These are phyloP conservation scores for Globisporangium yorkense DNA, from an alignment of 352 stramenopile species.

Conservation along the genomic window DNA sequence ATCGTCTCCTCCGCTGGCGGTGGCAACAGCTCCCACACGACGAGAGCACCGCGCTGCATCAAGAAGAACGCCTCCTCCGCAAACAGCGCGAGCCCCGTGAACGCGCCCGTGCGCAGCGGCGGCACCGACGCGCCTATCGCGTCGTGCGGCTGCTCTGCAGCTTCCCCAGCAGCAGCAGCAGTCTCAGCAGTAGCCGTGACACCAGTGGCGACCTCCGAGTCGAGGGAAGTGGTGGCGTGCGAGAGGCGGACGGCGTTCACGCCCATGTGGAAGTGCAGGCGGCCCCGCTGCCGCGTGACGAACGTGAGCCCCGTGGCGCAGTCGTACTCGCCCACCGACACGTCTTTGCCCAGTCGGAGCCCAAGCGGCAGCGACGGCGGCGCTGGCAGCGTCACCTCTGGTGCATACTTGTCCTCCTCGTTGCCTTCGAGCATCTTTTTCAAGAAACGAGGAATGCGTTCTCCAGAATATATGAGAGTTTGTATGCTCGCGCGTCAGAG, in stretches of 20 bases:
- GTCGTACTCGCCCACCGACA: conserved; percentile 63
- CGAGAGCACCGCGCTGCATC: conserved; percentile 41
- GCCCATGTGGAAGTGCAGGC: conserved; percentile 75
- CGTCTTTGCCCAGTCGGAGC: conserved; percentile 23
- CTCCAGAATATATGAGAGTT: neutral
- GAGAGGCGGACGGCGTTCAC: conserved; percentile 17
- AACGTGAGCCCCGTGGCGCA: conserved; percentile 44
- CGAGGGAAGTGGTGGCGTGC: neutral
- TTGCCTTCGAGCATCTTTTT: neutral
- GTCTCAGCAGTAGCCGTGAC: conserved; percentile 1
- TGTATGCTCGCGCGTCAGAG: neutral
- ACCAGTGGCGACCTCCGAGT: neutral
- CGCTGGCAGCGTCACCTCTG: neutral
- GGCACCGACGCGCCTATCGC: neutral
- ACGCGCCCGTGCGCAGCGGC: conserved; percentile 27
- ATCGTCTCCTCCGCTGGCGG: neutral
- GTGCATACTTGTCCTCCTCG: neutral
- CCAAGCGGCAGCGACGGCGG: neutral
- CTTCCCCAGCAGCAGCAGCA: neutral
- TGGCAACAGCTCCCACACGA: conserved; percentile 29
- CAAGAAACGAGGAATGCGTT: neutral
- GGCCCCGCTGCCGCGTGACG: conserved; percentile 63
- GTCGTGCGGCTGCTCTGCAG: neutral
- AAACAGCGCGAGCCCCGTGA: conserved; percentile 59
- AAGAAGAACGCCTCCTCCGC: conserved; percentile 68